Evolutionary conservation across 345 rosid genomes (phyloP), one percentile per base, ranked within the genome.

Genomic region (Theobroma cacao): DNA sequence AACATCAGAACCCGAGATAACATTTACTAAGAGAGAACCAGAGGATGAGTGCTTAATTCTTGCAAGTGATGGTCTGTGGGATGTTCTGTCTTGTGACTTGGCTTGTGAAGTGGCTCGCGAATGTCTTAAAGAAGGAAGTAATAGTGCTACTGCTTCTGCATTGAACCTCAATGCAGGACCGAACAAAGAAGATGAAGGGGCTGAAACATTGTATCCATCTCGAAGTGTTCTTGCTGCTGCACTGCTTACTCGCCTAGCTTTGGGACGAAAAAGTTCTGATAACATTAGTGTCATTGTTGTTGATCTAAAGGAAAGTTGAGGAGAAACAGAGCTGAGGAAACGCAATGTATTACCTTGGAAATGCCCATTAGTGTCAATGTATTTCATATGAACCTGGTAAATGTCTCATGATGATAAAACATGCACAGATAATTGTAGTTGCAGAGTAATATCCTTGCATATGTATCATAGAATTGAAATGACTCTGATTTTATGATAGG

Each of bases 31-130:
- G 47, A 87, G 94, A 76, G 90, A 89, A 36, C n/a, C 78, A 0
- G 89, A 83, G 36, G 94, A 92, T 11, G 94, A 92, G 12, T 94
- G 93, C 76, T 79, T 94, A 73, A 89, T 94, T 38, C 79, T 90
- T 34, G 97, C 94, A 0, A 91, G 92, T 36, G 97, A 92, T 80
- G 97, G 94, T 26, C 77, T 94, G 72, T 92, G 98, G 97, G 97
- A 94, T 61, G 94, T 92, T 26, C 62, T 92, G 68, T 84, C 93
- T 1, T 86, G 77, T 12, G 91, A 92, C 31, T 38, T 91, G 90
- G 96, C 92, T 7, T 91, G 97, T 67, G 80, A 84, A 45, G 83
- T 94, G 66, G 89, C 94, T 68, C 73, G 76, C 9, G 82, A 86
- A 50, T 94, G 95, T 86, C 89, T 92, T 33, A 82, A 75, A 12